Evolutionary conservation across 768 basidiomycete genomes (phyloP), one percentile per base, ranked within the genome.

Genomic region (Coprinopsis cinerea): DNA sequence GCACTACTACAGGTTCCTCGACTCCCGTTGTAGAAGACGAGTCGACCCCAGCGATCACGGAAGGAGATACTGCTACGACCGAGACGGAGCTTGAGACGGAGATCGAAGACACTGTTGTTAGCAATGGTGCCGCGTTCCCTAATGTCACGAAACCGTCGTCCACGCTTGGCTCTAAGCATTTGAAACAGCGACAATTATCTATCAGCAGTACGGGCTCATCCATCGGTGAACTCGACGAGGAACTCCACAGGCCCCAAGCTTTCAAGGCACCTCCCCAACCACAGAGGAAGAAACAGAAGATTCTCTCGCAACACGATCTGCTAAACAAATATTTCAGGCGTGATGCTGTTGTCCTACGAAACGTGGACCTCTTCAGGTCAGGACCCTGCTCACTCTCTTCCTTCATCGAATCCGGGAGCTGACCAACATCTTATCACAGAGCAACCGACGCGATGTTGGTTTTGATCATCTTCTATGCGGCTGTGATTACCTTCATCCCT

Each of bases 281-380:
- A 11, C 47, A 55, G 43, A n/a, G n/a, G n/a, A 57, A 59, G 43
- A 60, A 54, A 51, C 67, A 61, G 47, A 73, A 67, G 47, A 52
- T 64, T 0, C 55, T 76, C 17, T 89, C 92, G 1, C 83, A 92
- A 61, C 93, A 96, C 64, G 96, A 98, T 62, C 68, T 99, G 32
- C 70, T 91, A 55, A 84, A 89, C 66, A 80, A 83, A 58, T 99
- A 92, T 66, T 97, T 99, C 74, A 70, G 88, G 48, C 81, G 90
- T 53, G 96, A 98, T 61, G 75, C 83, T 2, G 79, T 98, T 17
- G 74, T 90, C 20, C 67, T 97, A 44, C 72, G 75, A 28, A 92
- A 95, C 59, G 59, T 95, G 18, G 96, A 99, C 66, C 54, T 92
- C 14, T 74, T 96, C 59, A 77, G 95, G 93, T 92, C 58, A 47